Evolutionary conservation across 1,139 yeast genomes (phyloP).

Genomic region (Wickerhamomyces sp.): DNA sequence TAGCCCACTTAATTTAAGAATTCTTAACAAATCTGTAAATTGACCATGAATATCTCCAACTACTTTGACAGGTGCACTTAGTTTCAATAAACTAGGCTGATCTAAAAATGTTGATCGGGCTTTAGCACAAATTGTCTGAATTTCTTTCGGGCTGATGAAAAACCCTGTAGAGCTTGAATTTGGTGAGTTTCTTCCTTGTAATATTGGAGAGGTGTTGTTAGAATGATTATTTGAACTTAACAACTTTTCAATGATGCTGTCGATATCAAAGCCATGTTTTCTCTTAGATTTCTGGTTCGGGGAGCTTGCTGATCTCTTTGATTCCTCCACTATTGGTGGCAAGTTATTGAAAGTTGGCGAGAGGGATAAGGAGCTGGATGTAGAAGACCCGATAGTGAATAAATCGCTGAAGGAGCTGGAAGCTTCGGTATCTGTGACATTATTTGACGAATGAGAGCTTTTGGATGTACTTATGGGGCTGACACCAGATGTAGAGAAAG

Average conservation of each 20-base stretch:
- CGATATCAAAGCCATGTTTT: slow-evolving; percentile 38
- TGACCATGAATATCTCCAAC: slow-evolving; percentile 91
- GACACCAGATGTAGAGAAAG: background rate
- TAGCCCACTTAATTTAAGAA: slow-evolving; percentile 71
- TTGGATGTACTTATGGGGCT: background rate
- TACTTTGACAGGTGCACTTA: slow-evolving; percentile 81
- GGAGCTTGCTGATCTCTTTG: slow-evolving; percentile 4
- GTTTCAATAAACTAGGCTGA: slow-evolving; percentile 72
- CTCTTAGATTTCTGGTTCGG: slow-evolving; percentile 1
- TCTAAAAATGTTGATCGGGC: slow-evolving; percentile 66
- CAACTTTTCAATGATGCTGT: slow-evolving; percentile 50
- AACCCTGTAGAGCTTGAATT: slow-evolving; percentile 16
- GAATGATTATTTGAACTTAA: slow-evolving; percentile 39
- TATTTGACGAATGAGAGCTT: background rate
- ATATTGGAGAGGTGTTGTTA: slow-evolving; percentile 21
- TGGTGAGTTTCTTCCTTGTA: slow-evolving; percentile 37
- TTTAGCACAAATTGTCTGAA: slow-evolving; percentile 59
- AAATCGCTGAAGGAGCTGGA: slow-evolving; percentile 25
- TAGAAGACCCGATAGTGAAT: slow-evolving; percentile 22
- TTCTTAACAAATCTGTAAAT: slow-evolving; percentile 67
- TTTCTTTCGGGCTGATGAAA: slow-evolving; percentile 43
- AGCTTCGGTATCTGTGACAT: slow-evolving; percentile 11
- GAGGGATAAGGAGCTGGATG: slow-evolving; percentile 20
- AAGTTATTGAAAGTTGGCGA: slow-evolving; percentile 18
- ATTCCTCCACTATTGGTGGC: slow-evolving; percentile 23